phyloP scores from a whole-genome alignment of 2,329 filamentous ascomycete species.

The Xylariomycetidae sp. region DNA sequence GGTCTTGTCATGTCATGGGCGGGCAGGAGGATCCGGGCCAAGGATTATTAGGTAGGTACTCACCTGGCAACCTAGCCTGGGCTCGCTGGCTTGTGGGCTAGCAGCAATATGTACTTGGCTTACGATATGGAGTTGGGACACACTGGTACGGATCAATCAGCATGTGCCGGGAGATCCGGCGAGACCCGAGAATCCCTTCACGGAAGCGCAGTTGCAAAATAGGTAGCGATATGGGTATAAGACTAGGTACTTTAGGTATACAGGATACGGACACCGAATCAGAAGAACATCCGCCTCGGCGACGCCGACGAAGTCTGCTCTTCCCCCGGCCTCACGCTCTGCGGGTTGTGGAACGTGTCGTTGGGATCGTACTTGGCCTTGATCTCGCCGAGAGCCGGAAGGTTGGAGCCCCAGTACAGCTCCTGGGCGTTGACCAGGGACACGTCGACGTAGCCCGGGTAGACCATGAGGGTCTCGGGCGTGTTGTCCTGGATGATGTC shows the following conservation, averaged over 20 bases:
- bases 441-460: conserved; percentile 59
- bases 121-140: too few relatives aligned
- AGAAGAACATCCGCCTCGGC: conserved; percentile 1
- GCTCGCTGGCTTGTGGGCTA: too few relatives aligned
- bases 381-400: conserved; percentile 39
- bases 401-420: conserved; percentile 51
- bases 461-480: conserved; percentile 41
- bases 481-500: conserved; percentile 32
- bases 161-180: too few relatives aligned
- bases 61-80: too few relatives aligned
- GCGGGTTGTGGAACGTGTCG: conserved; percentile 53
- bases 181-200: too few relatives aligned
- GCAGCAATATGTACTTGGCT: too few relatives aligned
- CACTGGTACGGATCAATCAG: too few relatives aligned
- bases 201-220: too few relatives aligned
- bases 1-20: too few relatives aligned
- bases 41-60: too few relatives aligned
- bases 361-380: conserved; percentile 47
- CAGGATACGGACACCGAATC: conserved; percentile 1
- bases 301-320: conserved; percentile 2
- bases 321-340: conserved; percentile 37
- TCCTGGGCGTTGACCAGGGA: conserved; percentile 38
- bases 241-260: background rate
- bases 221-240: background rate
- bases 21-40: too few relatives aligned